Evolutionary conservation across 1,139 yeast species (phyloP), one percentile per base, ranked within the genome.

Genomic region (Hyphopichia fennica): DNA sequence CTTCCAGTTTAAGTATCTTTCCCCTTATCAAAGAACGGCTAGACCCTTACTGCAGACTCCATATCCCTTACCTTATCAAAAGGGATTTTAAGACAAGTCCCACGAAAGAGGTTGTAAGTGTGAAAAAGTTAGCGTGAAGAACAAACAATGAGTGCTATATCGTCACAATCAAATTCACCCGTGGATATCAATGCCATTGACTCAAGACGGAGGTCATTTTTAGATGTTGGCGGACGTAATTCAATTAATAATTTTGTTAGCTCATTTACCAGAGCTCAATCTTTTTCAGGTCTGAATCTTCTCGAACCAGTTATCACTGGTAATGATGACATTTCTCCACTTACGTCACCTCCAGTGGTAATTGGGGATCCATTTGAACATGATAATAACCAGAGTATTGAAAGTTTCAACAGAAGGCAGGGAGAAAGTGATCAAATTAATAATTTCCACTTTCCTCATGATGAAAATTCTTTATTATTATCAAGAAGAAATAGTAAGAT

Each of bases 231-330:
- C 39, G 87, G 87, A 20, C 75, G 79, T 23, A 87, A 86, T 62
- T 85, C 96, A 3, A 53, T 89, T 34, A 77, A 79, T 46, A 82
- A 87, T 45, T 89, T 89, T 63, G 95, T 95, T 2, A 81, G 89
- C 1, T 87, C 96, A 1, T 81, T 75, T 56, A 72, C 81, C 37
- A 72, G 96, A 54, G 95, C 96, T 0, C 95, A 86, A 60, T 78
- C 89, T 4, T 67, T 66, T 48, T 53, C 63, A 31, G 71, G 69
- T 1, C 58, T 60, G 28, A 50, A 58, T 15, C 47, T 60, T 6
- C 46, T 63, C 37, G 69, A 58, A 36, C 37, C 33, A 16, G 18
- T n/a, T 18, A 14, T 28, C 7, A 23, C 16, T 3, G 43, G 48
- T 23, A 35, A 39, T 11, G 62, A 56, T 31, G 57, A 50, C 16